These are phyloP conservation scores for Solanum corneliomulleri DNA, from an alignment of 257 asterid genomes.

Conservation along the genomic window DNA sequence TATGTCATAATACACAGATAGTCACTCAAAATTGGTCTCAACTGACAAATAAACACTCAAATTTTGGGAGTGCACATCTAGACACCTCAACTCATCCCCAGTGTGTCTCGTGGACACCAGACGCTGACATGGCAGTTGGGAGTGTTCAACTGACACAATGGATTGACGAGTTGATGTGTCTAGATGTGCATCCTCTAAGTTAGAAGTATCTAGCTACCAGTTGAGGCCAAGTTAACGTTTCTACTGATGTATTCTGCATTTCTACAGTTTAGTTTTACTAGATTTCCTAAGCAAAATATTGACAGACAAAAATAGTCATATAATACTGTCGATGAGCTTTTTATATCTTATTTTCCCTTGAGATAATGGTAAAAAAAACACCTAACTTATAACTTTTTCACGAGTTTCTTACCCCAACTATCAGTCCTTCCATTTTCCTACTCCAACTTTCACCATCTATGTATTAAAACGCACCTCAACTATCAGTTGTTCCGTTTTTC, in stretches of 20 bases:
- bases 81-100: neutral
- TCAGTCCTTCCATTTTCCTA: neutral
- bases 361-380: neutral
- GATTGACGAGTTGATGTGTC: neutral
- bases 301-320: neutral
- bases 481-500: neutral
- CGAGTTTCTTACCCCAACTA: neutral
- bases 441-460: too few species aligned
- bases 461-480: neutral
- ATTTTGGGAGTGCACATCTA: neutral
- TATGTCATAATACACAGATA: neutral
- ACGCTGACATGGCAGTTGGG: neutral
- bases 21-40: neutral
- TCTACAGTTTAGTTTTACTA: neutral
- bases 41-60: neutral
- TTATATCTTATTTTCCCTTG: neutral
- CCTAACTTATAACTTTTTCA: too few species aligned
- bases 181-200: neutral
- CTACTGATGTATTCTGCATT: neutral
- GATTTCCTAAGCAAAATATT: neutral
- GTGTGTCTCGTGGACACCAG: neutral
- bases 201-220: neutral
- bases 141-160: neutral
- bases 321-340: neutral
- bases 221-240: neutral